Evolutionary conservation across 2,329 filamentous ascomycete species (phyloP), one percentile per base, ranked within the genome.

Genomic region (Pestalotiopsis sp.): DNA sequence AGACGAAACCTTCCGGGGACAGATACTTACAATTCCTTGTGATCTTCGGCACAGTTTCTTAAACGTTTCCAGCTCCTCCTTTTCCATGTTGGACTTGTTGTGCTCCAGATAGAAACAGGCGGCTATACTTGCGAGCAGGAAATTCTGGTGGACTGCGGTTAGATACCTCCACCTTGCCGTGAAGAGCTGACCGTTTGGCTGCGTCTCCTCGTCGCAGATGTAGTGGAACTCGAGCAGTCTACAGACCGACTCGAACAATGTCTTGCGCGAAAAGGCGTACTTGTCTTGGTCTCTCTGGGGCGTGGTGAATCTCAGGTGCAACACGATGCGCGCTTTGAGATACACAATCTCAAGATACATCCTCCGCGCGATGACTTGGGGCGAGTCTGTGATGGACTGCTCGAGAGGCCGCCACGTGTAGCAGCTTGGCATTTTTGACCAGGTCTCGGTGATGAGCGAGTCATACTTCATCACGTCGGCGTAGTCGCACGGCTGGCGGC

Each of bases 281-380:
- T 73, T 78, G 1, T 58, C 25, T 66, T 79, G 82, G 73, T 65
- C 78, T 74, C 74, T 72, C 1, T 69, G 71, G 17, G 66, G 77
- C 12, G 80, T 79, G 71, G 89, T 81, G 71, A 84, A 87, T 36
- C 82, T 83, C 17, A 87, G 81, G 73, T 89, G 87, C n/a, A 90
- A 74, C 1, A 88, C 83, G 39, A 85, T 82, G 63, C 83, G 82
- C 9, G 84, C 78, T 72, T 87, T 87, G 61, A 84, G 82, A 72
- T 85, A 86, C 4, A 86, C 76, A 4, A 88, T 75, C 20, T 87
- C 82, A 25, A 89, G 74, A 56, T 84, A 86, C 70, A 87, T 82
- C 4, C 85, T 81, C 27, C 82, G 81, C 78, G 89, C 85, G 39
- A 89, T 82, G 9, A 86, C 72, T n/a, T 84, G 80, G 1, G 85